phyloP scores from a whole-genome alignment of 768 basidiomycete genomes.

The Collybia sp. region DNA sequence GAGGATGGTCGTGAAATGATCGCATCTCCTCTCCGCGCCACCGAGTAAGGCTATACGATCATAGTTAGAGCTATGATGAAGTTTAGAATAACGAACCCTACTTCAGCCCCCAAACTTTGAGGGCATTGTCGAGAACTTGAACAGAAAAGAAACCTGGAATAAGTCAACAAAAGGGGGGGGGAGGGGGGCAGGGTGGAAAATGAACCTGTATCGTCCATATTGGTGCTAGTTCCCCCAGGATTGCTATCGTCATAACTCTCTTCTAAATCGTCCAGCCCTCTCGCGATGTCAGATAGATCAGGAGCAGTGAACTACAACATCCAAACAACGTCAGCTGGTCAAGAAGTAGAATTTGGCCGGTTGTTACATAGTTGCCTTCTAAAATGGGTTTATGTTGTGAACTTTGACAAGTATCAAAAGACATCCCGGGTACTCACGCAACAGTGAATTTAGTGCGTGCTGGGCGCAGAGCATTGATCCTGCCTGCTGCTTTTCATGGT shows the following conservation, averaged over 20 bases:
- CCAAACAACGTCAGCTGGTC: constrained; percentile 3
- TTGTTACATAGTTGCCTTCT: constrained; percentile 42
- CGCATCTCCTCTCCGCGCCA: constrained; percentile 87
- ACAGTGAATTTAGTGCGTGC: constrained; percentile 76
- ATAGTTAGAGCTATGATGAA: constrained; percentile 18
- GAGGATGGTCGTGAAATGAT: constrained; percentile 66
- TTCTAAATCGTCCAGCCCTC: constrained; percentile 64
- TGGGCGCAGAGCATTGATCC: constrained; percentile 87
- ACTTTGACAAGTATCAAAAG: background rate
- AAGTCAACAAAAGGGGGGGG: constrained; percentile 1
- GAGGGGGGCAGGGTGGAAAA: background rate
- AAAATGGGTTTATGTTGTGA: background rate
- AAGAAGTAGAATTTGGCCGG: background rate
- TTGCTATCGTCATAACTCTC: constrained; percentile 47
- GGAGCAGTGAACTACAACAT: constrained; percentile 64
- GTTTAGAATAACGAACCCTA: constrained; percentile 24
- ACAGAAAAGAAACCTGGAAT: constrained; percentile 83
- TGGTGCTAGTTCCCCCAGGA: constrained; percentile 47
- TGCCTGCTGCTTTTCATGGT: constrained; percentile 73
- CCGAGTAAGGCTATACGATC: constrained; percentile 60
- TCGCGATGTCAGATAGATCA: constrained; percentile 74
- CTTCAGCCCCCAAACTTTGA: constrained; percentile 83
- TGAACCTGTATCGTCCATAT: constrained; percentile 90
- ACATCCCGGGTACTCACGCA: constrained; percentile 49
- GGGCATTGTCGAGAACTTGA: constrained; percentile 80